A percentile compares a stretch with the other conserved stretches of the same genome.
These are phyloP conservation scores for Sporisorium graminicola DNA, from an alignment of 1,284 basidiomycete genomes.

Conservation along the genomic window DNA sequence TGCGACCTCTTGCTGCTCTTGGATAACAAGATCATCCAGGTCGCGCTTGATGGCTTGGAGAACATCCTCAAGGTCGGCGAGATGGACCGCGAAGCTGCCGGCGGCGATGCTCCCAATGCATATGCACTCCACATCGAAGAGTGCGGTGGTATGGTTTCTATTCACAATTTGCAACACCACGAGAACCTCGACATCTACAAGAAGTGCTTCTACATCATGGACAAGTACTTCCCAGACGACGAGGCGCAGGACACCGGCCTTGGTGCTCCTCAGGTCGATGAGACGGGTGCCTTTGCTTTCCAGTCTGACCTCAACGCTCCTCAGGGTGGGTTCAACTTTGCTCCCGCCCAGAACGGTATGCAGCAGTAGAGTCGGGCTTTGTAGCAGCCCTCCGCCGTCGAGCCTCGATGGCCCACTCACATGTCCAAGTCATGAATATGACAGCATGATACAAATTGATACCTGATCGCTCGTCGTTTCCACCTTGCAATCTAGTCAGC, in stretches of 20 bases:
- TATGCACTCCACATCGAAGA: slow-evolving; percentile 97
- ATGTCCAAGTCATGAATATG: background rate
- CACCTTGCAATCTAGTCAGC: background rate
- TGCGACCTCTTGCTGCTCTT: slow-evolving; percentile 96
- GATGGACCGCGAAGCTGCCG: slow-evolving; percentile 87
- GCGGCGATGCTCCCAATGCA: slow-evolving; percentile 87
- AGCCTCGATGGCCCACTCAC: background rate
- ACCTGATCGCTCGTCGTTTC: slow-evolving; percentile 13
- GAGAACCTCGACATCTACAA: slow-evolving; percentile 99
- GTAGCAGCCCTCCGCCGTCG: background rate
- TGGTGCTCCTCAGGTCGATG: slow-evolving; percentile 84
- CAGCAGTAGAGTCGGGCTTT: slow-evolving; percentile 41
- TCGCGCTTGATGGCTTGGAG: slow-evolving; percentile 94
- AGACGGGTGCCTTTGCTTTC: slow-evolving; percentile 84
- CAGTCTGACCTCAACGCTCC: slow-evolving; percentile 71
- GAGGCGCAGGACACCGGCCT: slow-evolving; percentile 77
- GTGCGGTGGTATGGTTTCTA: slow-evolving; percentile 91
- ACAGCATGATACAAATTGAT: slow-evolving; percentile 12
- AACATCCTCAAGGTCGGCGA: slow-evolving; percentile 99
- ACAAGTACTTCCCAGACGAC: slow-evolving; percentile 71
- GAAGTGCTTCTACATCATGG: slow-evolving; percentile 95
- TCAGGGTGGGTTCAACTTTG: slow-evolving; percentile 67
- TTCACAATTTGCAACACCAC: slow-evolving; percentile 99
- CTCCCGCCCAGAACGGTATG: slow-evolving; percentile 58
- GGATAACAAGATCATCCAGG: slow-evolving; percentile 99